A percentile compares a stretch with the other conserved stretches of the same genome.
phyloP scores from a whole-genome alignment of 257 asterid genomes.

The Knoxia roxburghii region DNA sequence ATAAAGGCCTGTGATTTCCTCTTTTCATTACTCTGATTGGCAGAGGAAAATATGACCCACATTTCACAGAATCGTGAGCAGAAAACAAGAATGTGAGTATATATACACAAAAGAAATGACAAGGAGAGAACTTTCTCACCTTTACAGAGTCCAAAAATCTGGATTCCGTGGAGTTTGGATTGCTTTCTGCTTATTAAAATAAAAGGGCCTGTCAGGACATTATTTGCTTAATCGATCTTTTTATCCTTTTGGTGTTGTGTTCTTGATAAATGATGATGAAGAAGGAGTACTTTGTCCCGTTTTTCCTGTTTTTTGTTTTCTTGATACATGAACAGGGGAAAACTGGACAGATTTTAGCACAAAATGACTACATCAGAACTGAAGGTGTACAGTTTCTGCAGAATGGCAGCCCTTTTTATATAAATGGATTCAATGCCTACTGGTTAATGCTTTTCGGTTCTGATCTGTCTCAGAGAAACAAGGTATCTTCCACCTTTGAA shows the following conservation, averaged over 20 bases:
- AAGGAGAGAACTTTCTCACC: background rate
- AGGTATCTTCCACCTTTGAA: conserved; percentile 1
- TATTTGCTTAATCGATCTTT: too few species aligned
- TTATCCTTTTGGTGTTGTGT: too few species aligned
- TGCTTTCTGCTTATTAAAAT: background rate
- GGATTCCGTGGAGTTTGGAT: background rate
- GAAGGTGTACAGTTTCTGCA: conserved; percentile 38
- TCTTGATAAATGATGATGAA: conserved; percentile 12
- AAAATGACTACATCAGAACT: conserved; percentile 37
- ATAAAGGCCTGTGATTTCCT: too few species aligned
- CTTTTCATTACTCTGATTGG: too few species aligned
- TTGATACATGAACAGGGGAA: conserved; percentile 17
- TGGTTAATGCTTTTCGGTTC: conserved; percentile 1
- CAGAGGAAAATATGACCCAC: too few species aligned
- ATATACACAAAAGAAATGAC: background rate
- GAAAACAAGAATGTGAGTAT: too few species aligned
- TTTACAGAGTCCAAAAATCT: background rate
- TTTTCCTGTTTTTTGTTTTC: conserved; percentile 22
- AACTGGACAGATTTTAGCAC: conserved; percentile 16
- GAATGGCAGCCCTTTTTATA: conserved; percentile 38
- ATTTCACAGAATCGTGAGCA: too few species aligned
- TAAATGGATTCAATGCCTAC: conserved; percentile 20
- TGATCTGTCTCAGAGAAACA: conserved; percentile 1
- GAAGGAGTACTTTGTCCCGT: conserved; percentile 8
- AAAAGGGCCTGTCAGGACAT: too few species aligned